Conservation (phyloP, 345 rosid genomes). For the Rhodamnia rubescens region DNA sequence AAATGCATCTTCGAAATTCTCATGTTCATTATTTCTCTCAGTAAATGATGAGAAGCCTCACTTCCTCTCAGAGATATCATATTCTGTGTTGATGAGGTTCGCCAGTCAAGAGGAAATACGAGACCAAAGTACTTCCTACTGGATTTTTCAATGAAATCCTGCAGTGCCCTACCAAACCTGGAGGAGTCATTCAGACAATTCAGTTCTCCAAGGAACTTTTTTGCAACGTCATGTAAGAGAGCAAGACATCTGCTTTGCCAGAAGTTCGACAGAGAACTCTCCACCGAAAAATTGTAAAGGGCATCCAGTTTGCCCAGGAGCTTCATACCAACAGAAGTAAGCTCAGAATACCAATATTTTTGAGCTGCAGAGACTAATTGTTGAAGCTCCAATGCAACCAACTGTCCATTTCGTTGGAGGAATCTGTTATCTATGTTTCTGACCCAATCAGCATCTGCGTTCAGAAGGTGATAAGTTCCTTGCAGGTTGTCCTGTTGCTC, state of each 20-base stretch:
- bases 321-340: slow-evolving; percentile 23
- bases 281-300: background rate
- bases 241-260: slow-evolving; percentile 6
- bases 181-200: background rate
- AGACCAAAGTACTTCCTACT: background rate
- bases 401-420: background rate
- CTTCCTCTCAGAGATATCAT: slow-evolving; percentile 23
- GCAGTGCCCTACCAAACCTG: background rate
- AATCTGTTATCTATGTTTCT: background rate
- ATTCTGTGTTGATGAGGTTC: slow-evolving; percentile 9
- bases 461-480: slow-evolving; percentile 15
- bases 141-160: slow-evolving; percentile 4
- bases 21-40: slow-evolving; percentile 7
- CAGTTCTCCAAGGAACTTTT: slow-evolving; percentile 14
- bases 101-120: slow-evolving; percentile 28
- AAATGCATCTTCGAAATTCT: background rate
- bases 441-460: slow-evolving; percentile 24
- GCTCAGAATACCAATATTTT: slow-evolving; percentile 22
- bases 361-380: slow-evolving; percentile 20
- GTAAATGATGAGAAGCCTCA: slow-evolving; percentile 4
- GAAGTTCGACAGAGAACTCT: slow-evolving; percentile 9
- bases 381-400: slow-evolving; percentile 3
- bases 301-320: slow-evolving; percentile 19
- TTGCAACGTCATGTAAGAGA: slow-evolving; percentile 16
- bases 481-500: background rate